Base-by-base conservation (phyloP, 306 rosid genomes). In the Datisca glomerata region DNA sequence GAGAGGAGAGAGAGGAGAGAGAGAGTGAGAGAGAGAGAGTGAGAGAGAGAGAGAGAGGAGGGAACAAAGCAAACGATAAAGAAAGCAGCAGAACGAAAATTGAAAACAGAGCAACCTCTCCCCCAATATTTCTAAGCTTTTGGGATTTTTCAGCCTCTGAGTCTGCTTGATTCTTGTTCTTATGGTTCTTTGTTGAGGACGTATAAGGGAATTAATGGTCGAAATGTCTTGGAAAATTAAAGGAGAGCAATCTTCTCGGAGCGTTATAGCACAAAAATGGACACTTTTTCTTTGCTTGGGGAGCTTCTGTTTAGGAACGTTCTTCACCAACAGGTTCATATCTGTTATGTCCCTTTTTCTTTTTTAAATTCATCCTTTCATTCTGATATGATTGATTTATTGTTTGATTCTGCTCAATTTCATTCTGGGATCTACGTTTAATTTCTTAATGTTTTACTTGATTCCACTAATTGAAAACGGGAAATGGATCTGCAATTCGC, bases 221-320 rank as follows among this genome's bases (percentile, higher is more conserved):
- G 38, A 24, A 31, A 51, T 51, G 57, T 27, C 57, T 24, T 51
- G 57, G 57, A 51, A 51, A 51, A 25, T 24, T 25, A 51, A 51
- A 32, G 15, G 46, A 3, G 57, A 51, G 2, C 47, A 24, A 24
- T 25, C 47, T 39, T 51, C 57, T 15, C 13, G 47, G n/a, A 51
- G 47, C 24, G 57, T 51, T 12, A 17, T 39, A 25, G 24, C 57
- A 7, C 57, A 51, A 24, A 51, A 23, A 51, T 51, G 57, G 57
- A 24, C 37, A 2, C 35, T 51, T 51, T 27, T 51, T 10, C 57
- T 51, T 25, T 51, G 57, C 57, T 10, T 51, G 9, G 27, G 38
- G 18, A 51, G 57, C 47, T 51, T 51, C 57, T 51, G 57, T 51
- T 13, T 51, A 4, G 57, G 57, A 34, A 24, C 41, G 57, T 8